A percentile compares a stretch with the other conserved stretches of the same genome.
Evolutionary conservation across 2,329 filamentous ascomycete genomes (phyloP).

Genomic region (Chaetomiaceae sp.): DNA sequence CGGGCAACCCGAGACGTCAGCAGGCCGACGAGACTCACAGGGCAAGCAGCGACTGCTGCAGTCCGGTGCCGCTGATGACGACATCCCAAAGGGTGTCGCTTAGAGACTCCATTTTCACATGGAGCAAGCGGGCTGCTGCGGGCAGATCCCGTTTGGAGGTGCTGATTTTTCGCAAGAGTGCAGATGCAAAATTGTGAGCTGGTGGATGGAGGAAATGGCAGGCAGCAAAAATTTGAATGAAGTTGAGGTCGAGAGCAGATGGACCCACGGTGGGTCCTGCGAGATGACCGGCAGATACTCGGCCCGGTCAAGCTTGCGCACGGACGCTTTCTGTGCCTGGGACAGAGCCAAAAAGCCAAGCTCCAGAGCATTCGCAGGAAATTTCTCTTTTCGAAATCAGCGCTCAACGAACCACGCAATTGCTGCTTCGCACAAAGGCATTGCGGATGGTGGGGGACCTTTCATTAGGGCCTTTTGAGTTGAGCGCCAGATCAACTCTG

Average conservation of each 20-base stretch:
- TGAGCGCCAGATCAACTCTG: slow-evolving; percentile 57
- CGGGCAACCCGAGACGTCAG: slow-evolving; percentile 33
- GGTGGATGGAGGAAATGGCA: slow-evolving; percentile 5
- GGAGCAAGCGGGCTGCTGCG: slow-evolving; percentile 12
- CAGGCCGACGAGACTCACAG: slow-evolving; percentile 50
- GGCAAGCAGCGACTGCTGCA: slow-evolving; percentile 74
- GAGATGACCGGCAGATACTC: slow-evolving; percentile 11
- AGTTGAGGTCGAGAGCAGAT: slow-evolving; percentile 13
- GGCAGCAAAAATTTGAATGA: slow-evolving; percentile 25
- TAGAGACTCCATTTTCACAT: slow-evolving; percentile 62
- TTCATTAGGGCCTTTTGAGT: slow-evolving; percentile 52
- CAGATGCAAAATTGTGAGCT: slow-evolving; percentile 1
- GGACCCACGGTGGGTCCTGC: neutral
- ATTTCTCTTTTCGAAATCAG: slow-evolving; percentile 35
- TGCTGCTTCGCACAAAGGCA: slow-evolving; percentile 33
- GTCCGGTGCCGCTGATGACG: slow-evolving; percentile 71
- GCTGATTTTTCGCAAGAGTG: slow-evolving; percentile 1
- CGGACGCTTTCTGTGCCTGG: slow-evolving; percentile 4
- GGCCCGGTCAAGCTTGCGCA: slow-evolving; percentile 16
- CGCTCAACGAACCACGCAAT: slow-evolving; percentile 35
- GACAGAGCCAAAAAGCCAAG: neutral
- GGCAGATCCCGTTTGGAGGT: slow-evolving; percentile 1
- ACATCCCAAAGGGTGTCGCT: slow-evolving; percentile 73
- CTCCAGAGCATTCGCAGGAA: slow-evolving; percentile 4
- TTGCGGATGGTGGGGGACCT: slow-evolving; percentile 36